phyloP scores from a whole-genome alignment of 169 alveolate genomes.

The Plasmodium inui region DNA sequence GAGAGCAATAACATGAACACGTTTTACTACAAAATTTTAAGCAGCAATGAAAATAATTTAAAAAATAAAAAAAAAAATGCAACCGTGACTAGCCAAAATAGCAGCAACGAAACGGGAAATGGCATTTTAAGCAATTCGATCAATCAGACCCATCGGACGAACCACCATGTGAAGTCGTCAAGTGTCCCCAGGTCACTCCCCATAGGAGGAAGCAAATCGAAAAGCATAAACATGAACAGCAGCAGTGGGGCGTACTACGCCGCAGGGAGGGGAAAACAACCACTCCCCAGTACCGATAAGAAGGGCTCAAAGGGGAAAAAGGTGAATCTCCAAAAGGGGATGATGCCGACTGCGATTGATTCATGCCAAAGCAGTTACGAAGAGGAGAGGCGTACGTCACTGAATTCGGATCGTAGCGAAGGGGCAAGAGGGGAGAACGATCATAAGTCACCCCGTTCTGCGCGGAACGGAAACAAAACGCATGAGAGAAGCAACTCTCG shows the following conservation, averaged over 20 bases:
- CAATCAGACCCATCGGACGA: neutral
- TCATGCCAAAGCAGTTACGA: neutral
- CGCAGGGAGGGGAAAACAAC: neutral
- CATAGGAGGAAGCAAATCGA: neutral
- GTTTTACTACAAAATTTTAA: conserved; percentile 43
- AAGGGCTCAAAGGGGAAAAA: neutral
- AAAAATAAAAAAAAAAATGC: neutral
- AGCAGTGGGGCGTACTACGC: neutral
- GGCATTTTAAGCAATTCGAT: neutral
- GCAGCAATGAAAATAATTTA: conserved; percentile 38
- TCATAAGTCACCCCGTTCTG: neutral
- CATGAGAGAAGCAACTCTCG: neutral
- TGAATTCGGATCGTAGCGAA: neutral
- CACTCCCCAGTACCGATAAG: neutral
- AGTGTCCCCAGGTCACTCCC: conserved; percentile 2
- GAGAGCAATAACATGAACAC: conserved; percentile 8
- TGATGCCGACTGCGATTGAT: neutral
- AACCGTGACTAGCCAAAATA: neutral
- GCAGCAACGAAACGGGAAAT: conserved; percentile 10
- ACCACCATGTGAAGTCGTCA: neutral
- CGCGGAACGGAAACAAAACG: neutral
- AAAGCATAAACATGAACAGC: neutral
- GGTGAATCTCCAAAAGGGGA: neutral
- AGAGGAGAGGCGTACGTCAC: neutral
- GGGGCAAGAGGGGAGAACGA: neutral